Base-by-base conservation (phyloP, 2,329 filamentous ascomycete genomes). In the Zelopaecilomyces penicillatus region DNA sequence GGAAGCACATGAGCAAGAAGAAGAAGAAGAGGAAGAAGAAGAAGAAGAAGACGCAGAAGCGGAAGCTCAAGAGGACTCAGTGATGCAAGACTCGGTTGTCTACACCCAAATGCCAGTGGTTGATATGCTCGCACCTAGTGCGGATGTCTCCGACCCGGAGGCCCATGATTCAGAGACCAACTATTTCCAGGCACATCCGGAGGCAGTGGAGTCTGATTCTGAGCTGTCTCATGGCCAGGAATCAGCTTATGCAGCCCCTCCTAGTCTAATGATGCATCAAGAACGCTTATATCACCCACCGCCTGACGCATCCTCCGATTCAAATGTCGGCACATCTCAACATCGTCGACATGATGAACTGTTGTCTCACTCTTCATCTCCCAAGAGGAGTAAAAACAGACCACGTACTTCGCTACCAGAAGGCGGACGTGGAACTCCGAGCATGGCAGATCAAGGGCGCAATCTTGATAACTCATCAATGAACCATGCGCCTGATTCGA, bases 161-260 rank as follows among this genome's bases (percentile, higher is more conserved):
- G 49, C 45, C 9, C 49, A 51, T 26, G 37, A 41, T 9, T 30
- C 52, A 5, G 52, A 53, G 31, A 33, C 49, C 5, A 51, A 57
- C 27, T 60, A 63, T 46, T 64, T 61, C 30, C 57, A 57, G 32
- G 48, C 57, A n/a, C 44, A 51, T 7, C 52, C 60, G 6, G 55
- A 50, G 12, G 39, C 60, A 11, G 42, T 50, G 9, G 49, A 61
- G 12, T 49, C 60, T 6, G 57, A 59, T n/a, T 45, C 52, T 27
- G 53, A 57, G 19, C 27, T 49, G 27, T 44, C 50, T 10, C 49
- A 50, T 6, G 44, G 39, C 4, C 43, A 47, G 19, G 57, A 56
- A 26, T 52, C 47, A 12, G 36, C 43, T 29, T 41, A 43, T 9
- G 26, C 38, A 5, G 35, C 45, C 5, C 29, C 42, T 26, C 30